Percentiles rank a stretch among this genome's conserved stretches.
phyloP scores from a whole-genome alignment of 2,329 filamentous ascomycete species.

The Apiospora aurea region DNA sequence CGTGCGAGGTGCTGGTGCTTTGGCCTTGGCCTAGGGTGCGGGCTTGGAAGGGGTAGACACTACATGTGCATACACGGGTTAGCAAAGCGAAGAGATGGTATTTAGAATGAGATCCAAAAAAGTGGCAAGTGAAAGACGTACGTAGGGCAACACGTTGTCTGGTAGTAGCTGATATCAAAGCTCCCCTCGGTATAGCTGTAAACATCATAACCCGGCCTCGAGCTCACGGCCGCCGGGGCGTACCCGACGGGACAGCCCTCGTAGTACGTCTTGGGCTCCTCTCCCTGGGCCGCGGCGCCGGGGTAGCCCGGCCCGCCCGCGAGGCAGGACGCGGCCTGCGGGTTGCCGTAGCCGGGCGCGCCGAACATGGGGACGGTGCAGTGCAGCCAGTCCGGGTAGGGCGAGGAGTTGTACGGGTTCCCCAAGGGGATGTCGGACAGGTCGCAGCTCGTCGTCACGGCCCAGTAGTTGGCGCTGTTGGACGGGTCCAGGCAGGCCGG shows the following conservation, averaged over 20 bases:
- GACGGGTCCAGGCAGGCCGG: neutral
- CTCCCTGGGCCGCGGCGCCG: neutral
- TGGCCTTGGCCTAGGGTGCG: constrained; percentile 4
- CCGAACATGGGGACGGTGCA: constrained; percentile 21
- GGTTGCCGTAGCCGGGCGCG: constrained; percentile 29
- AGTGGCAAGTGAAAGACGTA: constrained; percentile 14
- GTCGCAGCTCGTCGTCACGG: constrained; percentile 1
- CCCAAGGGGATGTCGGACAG: neutral
- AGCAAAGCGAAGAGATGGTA: neutral
- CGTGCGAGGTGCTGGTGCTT: constrained; percentile 26
- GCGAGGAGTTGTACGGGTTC: neutral
- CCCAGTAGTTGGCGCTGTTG: constrained; percentile 16
- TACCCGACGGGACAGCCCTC: constrained; percentile 28
- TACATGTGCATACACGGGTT: neutral
- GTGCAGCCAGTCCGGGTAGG: neutral
- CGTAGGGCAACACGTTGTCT: constrained; percentile 31
- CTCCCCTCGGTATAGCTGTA: constrained; percentile 23
- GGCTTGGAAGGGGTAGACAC: constrained; percentile 25
- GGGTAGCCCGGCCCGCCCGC: neutral
- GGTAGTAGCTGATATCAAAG: constrained; percentile 30
- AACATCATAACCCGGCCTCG: neutral
- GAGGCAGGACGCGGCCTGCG: neutral
- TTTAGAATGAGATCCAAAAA: neutral
- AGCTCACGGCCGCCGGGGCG: neutral
- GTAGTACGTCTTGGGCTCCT: constrained; percentile 26